Base-by-base conservation (phyloP, 192 early-diverging fungal genomes). In the Coemansia sp. region DNA sequence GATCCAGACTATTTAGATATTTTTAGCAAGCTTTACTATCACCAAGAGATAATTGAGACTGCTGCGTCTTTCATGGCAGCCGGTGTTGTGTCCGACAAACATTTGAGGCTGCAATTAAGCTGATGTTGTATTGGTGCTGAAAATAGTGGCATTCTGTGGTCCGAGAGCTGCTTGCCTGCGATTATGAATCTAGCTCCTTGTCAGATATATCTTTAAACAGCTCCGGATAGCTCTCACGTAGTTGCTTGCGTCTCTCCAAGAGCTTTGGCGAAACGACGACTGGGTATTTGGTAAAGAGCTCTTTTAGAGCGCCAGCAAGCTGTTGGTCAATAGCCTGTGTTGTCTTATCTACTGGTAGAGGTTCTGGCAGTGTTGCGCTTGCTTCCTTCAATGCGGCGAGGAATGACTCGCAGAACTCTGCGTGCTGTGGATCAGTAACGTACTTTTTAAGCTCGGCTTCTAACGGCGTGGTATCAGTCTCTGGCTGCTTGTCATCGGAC, bases 201-300 rank as follows among this genome's bases (percentile, higher is more conserved):
- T 77, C 75, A 13, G 69, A 37, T 31, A 77, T 70, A 35, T 66
- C 62, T 23, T 65, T 59, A 35, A 78, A 73, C 45, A 78, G 35
- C 24, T 69, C 71, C 4, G 76, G 76, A 10, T 73, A 70, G 55
- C 69, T 57, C 2, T 34, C 45, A 23, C 76, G 62, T 38, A 78
- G 35, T 63, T 56, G 18, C 26, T 60, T 14, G 11, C 76, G 70
- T 46, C 40, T 21, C 38, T 73, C 63, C 1, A 78, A 38, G 3
- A 78, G 64, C 35, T 78, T 67, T 18, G 70, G 70, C 18, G 76
- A 70, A 18, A 66, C 64, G 3, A 51, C 37, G 9, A 72, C 63
- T 20, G 53, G 59, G 51, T 40, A 59, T 24, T 66, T 59, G 26
- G 53, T 10, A 37, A 78, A 73, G 11, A 78, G 53, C 28, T 26